Evolutionary conservation across 352 stramenopile genomes (phyloP).

Genomic region (Poterioochromonas sp.): DNA sequence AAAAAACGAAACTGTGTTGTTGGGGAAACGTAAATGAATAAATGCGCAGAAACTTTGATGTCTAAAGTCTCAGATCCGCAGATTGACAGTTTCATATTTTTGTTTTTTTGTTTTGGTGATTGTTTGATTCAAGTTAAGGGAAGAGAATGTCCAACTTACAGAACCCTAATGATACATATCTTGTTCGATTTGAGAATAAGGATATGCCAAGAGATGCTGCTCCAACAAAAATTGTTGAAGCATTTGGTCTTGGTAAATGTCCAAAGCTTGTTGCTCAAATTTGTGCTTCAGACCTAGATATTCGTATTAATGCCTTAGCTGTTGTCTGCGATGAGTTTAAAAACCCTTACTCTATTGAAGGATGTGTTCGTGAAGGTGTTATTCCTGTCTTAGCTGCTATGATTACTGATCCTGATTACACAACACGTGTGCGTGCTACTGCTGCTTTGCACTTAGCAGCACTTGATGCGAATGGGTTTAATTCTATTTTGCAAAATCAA

Average conservation of each 20-base stretch:
- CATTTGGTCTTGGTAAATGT: conserved; percentile 23
- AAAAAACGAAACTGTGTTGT: too few species aligned
- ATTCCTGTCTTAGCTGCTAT: conserved; percentile 1
- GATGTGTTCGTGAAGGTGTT: conserved; percentile 14
- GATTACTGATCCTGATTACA: conserved; percentile 20
- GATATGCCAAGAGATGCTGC: neutral
- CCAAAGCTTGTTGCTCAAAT: conserved; percentile 19
- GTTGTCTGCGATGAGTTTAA: conserved; percentile 25
- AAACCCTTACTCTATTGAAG: conserved; percentile 16
- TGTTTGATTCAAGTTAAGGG: too few species aligned
- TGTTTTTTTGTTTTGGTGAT: too few species aligned
- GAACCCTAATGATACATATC: too few species aligned
- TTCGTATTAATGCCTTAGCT: conserved; percentile 15
- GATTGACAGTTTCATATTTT: too few species aligned
- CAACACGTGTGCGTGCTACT: neutral
- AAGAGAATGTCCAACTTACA: too few species aligned
- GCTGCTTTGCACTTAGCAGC: neutral
- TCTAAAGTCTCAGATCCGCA: too few species aligned
- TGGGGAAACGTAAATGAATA: too few species aligned
- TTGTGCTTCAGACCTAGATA: neutral
- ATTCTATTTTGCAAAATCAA: neutral
- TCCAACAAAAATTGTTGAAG: conserved; percentile 47
- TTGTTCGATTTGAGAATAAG: conserved; percentile 1
- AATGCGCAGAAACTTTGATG: too few species aligned
- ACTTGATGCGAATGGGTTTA: conserved; percentile 4